These are phyloP conservation scores for Alternaria incomplexa DNA, from an alignment of 2,329 filamentous ascomycete species.

Conservation along the genomic window DNA sequence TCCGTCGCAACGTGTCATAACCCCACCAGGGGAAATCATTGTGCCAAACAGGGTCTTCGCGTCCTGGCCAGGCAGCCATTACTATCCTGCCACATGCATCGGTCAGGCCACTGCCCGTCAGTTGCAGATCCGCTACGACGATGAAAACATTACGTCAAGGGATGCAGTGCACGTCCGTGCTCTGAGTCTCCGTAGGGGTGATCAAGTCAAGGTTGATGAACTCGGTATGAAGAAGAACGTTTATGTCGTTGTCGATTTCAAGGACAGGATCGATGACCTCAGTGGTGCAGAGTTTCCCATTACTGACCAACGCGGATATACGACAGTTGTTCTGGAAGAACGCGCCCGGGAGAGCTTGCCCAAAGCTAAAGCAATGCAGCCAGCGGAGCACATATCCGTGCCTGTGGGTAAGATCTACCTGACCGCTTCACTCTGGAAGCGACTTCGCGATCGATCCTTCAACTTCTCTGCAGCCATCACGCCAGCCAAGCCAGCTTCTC, in stretches of 20 bases:
- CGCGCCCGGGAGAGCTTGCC: constrained; percentile 50
- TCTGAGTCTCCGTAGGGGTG: constrained; percentile 53
- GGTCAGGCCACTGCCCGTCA: constrained; percentile 52
- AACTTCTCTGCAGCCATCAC: constrained; percentile 25
- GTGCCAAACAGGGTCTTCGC: constrained; percentile 63
- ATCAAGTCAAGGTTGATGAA: constrained; percentile 56
- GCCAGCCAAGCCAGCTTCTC: constrained; percentile 25
- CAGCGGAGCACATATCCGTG: constrained; percentile 44
- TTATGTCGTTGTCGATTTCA: constrained; percentile 54
- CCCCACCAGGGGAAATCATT: constrained; percentile 34
- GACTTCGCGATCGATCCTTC: constrained; percentile 50
- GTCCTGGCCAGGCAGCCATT: constrained; percentile 63
- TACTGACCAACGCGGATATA: constrained; percentile 52
- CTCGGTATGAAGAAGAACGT: constrained; percentile 52
- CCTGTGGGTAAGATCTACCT: constrained; percentile 53
- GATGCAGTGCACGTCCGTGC: constrained; percentile 49
- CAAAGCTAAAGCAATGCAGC: constrained; percentile 12
- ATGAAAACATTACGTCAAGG: constrained; percentile 51
- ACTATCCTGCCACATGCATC: constrained; percentile 66
- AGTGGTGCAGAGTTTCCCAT: constrained; percentile 39
- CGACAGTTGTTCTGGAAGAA: constrained; percentile 48
- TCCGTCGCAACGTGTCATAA: constrained; percentile 15
- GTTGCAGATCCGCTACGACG: constrained; percentile 57
- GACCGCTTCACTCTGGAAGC: constrained; percentile 51
- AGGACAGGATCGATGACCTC: constrained; percentile 39